A percentile compares a stretch with the other conserved stretches of the same genome.
Conservation (phyloP, 2,329 filamentous ascomycete species). For the Ascosphaera apis region DNA sequence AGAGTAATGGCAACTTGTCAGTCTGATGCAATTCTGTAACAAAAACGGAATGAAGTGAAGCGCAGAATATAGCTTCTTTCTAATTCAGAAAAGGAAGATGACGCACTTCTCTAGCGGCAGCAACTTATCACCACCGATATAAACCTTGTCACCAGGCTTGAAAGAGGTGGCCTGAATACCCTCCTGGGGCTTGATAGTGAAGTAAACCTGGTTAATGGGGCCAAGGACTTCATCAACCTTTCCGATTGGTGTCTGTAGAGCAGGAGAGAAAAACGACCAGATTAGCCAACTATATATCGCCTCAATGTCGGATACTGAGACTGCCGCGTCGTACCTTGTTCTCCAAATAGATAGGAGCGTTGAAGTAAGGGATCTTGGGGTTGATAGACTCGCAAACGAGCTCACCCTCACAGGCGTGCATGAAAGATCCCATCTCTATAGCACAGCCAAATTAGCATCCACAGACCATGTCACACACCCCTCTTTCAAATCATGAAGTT, state of each 20-base stretch:
- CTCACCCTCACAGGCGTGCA: slow-evolving; percentile 91
- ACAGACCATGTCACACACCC: slow-evolving; percentile 11
- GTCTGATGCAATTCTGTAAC: too few species aligned
- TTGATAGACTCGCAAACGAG: slow-evolving; percentile 94
- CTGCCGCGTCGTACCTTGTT: slow-evolving; percentile 50
- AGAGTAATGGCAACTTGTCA: neutral
- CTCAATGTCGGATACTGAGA: neutral
- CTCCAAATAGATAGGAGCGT: slow-evolving; percentile 94
- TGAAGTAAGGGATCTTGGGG: slow-evolving; percentile 94
- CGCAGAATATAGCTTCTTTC: neutral
- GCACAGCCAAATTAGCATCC: neutral
- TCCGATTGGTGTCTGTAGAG: slow-evolving; percentile 58
- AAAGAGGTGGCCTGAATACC: slow-evolving; percentile 89
- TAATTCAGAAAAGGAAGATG: slow-evolving; percentile 2
- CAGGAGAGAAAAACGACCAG: slow-evolving; percentile 2
- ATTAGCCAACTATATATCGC: slow-evolving; percentile 2
- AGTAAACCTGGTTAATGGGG: slow-evolving; percentile 93
- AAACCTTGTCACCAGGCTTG: slow-evolving; percentile 94
- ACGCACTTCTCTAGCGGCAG: slow-evolving; percentile 63
- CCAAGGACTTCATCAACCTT: slow-evolving; percentile 97
- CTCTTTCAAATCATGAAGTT: slow-evolving; percentile 1
- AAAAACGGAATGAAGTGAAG: neutral
- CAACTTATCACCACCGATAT: slow-evolving; percentile 82
- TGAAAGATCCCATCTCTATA: slow-evolving; percentile 73
- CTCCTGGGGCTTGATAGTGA: slow-evolving; percentile 92